These are phyloP conservation scores for Agarophyton chilense DNA, from an alignment of 23 red algal genomes.

Conservation along the genomic window DNA sequence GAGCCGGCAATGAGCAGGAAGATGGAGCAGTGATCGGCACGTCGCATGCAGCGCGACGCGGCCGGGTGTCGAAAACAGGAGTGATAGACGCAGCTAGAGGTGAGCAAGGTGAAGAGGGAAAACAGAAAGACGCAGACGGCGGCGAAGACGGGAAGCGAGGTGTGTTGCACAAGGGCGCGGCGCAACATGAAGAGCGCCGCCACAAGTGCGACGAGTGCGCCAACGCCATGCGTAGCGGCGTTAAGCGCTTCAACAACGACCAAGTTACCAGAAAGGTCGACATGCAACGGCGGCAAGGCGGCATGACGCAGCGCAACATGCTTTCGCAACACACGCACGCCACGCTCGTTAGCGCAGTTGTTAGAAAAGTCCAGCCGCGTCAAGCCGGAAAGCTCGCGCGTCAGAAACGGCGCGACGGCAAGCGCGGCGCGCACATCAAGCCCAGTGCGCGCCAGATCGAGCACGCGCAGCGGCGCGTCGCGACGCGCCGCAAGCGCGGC, in stretches of 20 bases:
- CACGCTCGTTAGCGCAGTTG: slow-evolving; percentile 37
- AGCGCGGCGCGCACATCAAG: background rate
- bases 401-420: slow-evolving; percentile 30
- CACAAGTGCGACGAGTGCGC: slow-evolving; percentile 50
- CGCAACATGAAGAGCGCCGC: slow-evolving; percentile 29
- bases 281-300: slow-evolving; percentile 11
- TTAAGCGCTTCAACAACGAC: slow-evolving; percentile 76
- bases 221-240: slow-evolving; percentile 71
- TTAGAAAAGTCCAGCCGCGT: slow-evolving; percentile 37
- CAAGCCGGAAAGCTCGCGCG: background rate
- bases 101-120: slow-evolving; percentile 71
- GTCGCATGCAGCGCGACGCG: slow-evolving; percentile 28
- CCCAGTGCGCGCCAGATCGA: background rate
- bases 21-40: slow-evolving; percentile 84
- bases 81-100: slow-evolving; percentile 78
- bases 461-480: background rate
- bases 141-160: background rate
- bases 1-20: slow-evolving; percentile 87
- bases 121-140: slow-evolving; percentile 39
- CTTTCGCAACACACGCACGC: slow-evolving; percentile 8
- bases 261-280: slow-evolving; percentile 60
- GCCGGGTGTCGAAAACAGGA: slow-evolving; percentile 57
- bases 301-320: background rate
- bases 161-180: background rate
- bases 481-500: background rate